Base-by-base conservation (phyloP, 225 moss, liverwort and hornwort genomes). In the Physcomitrium patens region DNA sequence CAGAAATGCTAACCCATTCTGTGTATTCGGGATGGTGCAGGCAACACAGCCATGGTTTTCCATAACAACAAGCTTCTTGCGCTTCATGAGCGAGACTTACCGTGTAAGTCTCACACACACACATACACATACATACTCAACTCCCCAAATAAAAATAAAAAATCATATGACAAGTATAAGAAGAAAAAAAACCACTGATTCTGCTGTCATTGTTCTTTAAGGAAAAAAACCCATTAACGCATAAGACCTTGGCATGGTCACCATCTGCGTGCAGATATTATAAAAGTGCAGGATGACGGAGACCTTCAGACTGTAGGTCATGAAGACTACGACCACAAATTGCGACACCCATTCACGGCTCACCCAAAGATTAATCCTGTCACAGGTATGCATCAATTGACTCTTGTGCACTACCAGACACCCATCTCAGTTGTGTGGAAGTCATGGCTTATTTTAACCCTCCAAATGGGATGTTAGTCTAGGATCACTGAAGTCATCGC, bases 231-330 rank as follows among this genome's bases (percentile, higher is more conserved):
- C n/a, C n/a, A n/a, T n/a, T n/a, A n/a, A n/a, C n/a, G n/a, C n/a
- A n/a, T n/a, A n/a, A 68, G 31, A 37, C 31, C 7, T 37, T 3
- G 1, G 2, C 31, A 37, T 37, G 31, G 31, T 37, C 31, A 24
- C 24, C 1, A 2, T 37, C 31, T 4, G 4, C 31, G 12, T 15
- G 48, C 44, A 68, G 68, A 90, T 84, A 55, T 70, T 28, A 73
- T 90, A 52, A 69, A 71, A 58, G 67, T 90, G 49, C 68, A 83
- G 17, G 85, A 87, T 31, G 84, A 85, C 60, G 90, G 90, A 41
- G 85, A 87, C 42, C 50, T 90, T 7, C 80, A 90, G 80, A 90
- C 90, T 10, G 49, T 85, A 59, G 90, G 85, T 9, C 82, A 74
- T 41, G 37, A 71, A 42, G 87, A 90, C 63, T 87, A 85, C 57